Evolutionary conservation across 352 stramenopile genomes (phyloP).

Genomic region (Pythium periplocum): DNA sequence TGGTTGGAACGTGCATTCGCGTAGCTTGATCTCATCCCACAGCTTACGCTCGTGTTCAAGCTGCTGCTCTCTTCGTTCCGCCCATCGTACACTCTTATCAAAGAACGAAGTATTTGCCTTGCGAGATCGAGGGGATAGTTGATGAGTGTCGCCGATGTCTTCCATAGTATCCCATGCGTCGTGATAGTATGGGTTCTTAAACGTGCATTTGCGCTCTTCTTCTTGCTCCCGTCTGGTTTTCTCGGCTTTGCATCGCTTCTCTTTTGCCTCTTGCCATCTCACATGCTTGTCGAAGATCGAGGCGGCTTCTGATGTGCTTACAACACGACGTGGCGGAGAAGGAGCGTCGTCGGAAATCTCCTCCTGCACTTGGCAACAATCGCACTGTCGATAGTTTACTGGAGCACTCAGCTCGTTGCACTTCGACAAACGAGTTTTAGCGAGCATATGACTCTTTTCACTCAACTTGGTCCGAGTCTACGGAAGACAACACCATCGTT

Average conservation of each 20-base stretch:
- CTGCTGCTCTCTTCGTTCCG: conserved; percentile 25
- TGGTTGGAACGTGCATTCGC: conserved; percentile 59
- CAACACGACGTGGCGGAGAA: not conserved
- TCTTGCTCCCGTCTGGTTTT: conserved; percentile 32
- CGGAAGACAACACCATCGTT: too few species aligned
- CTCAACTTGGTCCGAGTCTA: not conserved
- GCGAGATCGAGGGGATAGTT: not conserved
- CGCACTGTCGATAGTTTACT: conserved; percentile 1
- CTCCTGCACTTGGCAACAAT: conserved; percentile 9
- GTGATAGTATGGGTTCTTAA: conserved; percentile 54
- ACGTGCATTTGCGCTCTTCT: conserved; percentile 36
- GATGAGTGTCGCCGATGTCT: not conserved
- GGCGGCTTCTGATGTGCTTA: conserved; percentile 15
- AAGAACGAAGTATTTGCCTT: conserved; percentile 38
- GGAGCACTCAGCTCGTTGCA: not conserved
- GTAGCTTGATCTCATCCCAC: conserved; percentile 28
- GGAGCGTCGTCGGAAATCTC: not conserved
- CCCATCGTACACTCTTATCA: conserved; percentile 38
- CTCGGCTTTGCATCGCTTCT: conserved; percentile 22
- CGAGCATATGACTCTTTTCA: not conserved
- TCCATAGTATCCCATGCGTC: conserved; percentile 27
- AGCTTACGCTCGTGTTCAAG: conserved; percentile 33
- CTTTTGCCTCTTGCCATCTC: conserved; percentile 49
- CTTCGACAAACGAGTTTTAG: not conserved
- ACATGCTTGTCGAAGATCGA: conserved; percentile 58